phyloP scores from a whole-genome alignment of 305 asterid species.

The Salvia sclarea region DNA sequence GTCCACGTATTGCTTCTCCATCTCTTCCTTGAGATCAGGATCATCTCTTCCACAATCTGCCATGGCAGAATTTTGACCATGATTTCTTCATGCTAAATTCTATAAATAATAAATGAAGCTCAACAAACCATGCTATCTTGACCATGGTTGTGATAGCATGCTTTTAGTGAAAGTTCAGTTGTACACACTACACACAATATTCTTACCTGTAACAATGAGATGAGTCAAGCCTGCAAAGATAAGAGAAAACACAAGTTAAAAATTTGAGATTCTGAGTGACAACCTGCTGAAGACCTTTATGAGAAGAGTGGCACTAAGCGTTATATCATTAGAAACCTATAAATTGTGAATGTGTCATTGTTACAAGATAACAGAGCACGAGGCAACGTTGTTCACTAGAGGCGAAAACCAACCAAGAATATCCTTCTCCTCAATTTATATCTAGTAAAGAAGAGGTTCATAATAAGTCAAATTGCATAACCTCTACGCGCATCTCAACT shows the following conservation, averaged over 20 bases:
- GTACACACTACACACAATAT: constrained; percentile 10
- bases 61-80: constrained; percentile 10
- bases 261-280: not conserved
- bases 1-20: constrained; percentile 90
- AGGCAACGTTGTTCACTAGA: not conserved
- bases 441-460: not conserved
- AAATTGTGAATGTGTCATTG: not conserved
- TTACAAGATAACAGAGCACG: not conserved
- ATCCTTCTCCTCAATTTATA: not conserved
- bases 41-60: constrained; percentile 93
- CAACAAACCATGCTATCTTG: no score
- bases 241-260: constrained; percentile 1
- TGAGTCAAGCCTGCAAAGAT: constrained; percentile 71
- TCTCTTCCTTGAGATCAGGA: constrained; percentile 92
- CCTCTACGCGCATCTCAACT: not conserved
- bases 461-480: not conserved
- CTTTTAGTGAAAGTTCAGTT: not conserved
- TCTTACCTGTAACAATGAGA: constrained; percentile 65
- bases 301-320: not conserved
- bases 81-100: not conserved
- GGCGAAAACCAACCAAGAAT: not conserved
- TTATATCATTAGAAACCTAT: not conserved
- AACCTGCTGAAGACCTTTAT: not conserved
- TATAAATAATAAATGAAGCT: no score
- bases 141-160: not conserved